Percentiles rank a stretch among this genome's conserved stretches.
These are phyloP conservation scores for Verbascum thapsus DNA, from an alignment of 257 asterid species.

Conservation along the genomic window DNA sequence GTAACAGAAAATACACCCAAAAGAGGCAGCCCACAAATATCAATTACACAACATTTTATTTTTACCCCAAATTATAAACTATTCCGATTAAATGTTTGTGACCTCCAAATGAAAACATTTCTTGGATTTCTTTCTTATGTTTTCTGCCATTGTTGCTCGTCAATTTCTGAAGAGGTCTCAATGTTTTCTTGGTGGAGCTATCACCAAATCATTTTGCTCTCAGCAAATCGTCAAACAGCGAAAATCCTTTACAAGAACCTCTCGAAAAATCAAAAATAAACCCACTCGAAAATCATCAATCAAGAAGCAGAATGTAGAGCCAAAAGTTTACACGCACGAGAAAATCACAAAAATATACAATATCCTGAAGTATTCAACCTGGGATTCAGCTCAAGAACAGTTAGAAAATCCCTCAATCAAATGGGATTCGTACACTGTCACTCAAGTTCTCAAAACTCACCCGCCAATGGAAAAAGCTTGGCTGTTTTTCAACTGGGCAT, in stretches of 20 bases:
- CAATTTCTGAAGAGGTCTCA: too few species aligned
- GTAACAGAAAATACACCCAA: too few species aligned
- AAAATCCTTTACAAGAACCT: slow-evolving; percentile 35
- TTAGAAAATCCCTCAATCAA: slow-evolving; percentile 52
- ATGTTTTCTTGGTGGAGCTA: too few species aligned
- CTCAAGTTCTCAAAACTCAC: slow-evolving; percentile 84
- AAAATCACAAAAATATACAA: slow-evolving; percentile 57
- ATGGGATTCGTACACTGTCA: slow-evolving; percentile 93
- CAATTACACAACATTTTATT: too few species aligned
- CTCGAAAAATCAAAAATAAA: slow-evolving; percentile 27
- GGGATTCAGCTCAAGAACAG: slow-evolving; percentile 81
- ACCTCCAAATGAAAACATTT: too few species aligned
- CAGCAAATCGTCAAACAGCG: slow-evolving; percentile 27
- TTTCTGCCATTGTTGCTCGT: too few species aligned
- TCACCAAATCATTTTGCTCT: too few species aligned
- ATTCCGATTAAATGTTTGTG: too few species aligned
- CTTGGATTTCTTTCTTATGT: too few species aligned
- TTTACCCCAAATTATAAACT: too few species aligned
- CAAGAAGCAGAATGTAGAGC: slow-evolving; percentile 38
- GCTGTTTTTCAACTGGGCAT: slow-evolving; percentile 94
- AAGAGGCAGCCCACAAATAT: too few species aligned
- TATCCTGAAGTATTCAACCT: slow-evolving; percentile 64
- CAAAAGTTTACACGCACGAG: slow-evolving; percentile 52
- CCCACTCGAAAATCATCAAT: slow-evolving; percentile 33
- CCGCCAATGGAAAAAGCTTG: slow-evolving; percentile 96